Conservation (phyloP, 495 filamentous ascomycete species). For the Xylaria telfairii region DNA sequence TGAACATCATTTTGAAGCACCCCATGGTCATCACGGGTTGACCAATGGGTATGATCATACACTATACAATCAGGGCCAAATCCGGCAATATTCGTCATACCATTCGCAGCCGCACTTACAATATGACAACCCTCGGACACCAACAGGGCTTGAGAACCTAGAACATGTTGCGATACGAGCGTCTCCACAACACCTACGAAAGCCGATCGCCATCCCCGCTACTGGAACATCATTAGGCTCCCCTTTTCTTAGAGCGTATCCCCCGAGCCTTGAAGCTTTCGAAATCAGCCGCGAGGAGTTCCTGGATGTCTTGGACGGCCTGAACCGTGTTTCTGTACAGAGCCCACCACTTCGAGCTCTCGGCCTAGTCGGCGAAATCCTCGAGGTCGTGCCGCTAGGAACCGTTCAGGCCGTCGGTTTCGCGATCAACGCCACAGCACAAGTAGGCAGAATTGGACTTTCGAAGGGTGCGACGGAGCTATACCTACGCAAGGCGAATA, state of each 20-base stretch:
- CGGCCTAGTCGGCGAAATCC: slow-evolving; percentile 2
- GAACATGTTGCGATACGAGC: neutral
- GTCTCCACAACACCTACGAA: neutral
- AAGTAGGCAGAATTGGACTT: neutral
- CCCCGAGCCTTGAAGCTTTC: slow-evolving; percentile 9
- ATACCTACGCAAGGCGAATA: slow-evolving; percentile 7
- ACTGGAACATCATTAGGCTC: slow-evolving; percentile 5
- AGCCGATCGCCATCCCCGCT: slow-evolving; percentile 13
- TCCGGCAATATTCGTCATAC: neutral
- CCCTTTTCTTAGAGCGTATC: slow-evolving; percentile 17
- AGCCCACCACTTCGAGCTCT: slow-evolving; percentile 11
- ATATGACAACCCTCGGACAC: neutral
- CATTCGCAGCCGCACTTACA: neutral
- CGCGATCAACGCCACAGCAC: neutral
- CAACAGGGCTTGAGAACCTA: neutral
- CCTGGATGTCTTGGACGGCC: neutral
- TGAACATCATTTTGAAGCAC: neutral
- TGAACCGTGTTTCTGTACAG: slow-evolving; percentile 18
- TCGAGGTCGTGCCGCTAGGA: neutral
- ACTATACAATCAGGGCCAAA: neutral
- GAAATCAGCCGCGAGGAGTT: neutral
- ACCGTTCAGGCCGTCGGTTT: neutral
- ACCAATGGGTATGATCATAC: neutral
- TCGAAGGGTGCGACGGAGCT: slow-evolving; percentile 9
- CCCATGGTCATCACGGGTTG: neutral